Evolutionary conservation across 345 rosid species (phyloP).

Genomic region (Citrus hindsii): DNA sequence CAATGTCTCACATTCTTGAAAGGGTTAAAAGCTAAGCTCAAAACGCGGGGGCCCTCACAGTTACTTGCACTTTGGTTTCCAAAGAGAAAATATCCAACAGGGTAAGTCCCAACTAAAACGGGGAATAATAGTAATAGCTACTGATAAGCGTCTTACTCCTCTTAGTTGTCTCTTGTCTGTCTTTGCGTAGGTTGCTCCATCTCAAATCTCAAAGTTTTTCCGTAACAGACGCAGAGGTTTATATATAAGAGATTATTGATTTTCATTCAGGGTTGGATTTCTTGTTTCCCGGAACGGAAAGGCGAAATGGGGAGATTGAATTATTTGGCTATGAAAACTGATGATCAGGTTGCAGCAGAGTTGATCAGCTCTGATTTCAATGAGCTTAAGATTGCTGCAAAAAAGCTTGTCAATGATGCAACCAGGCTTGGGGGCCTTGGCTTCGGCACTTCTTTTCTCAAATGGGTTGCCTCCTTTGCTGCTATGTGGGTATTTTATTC

Average conservation of each 20-base stretch:
- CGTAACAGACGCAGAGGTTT: neutral
- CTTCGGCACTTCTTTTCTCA: slow-evolving; percentile 74
- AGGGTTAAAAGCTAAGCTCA: neutral
- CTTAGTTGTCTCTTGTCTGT: neutral
- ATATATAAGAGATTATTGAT: neutral
- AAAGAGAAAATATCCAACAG: neutral
- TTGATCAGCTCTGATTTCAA: slow-evolving; percentile 59
- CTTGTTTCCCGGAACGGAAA: slow-evolving; percentile 5
- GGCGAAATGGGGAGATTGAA: slow-evolving; percentile 59
- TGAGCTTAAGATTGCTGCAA: slow-evolving; percentile 54
- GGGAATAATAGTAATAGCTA: neutral
- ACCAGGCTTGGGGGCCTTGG: slow-evolving; percentile 66
- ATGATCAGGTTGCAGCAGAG: slow-evolving; percentile 29
- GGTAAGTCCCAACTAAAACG: neutral
- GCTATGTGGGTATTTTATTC: slow-evolving; percentile 55
- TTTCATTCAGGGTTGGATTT: neutral
- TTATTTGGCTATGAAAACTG: slow-evolving; percentile 64
- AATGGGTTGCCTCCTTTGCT: slow-evolving; percentile 82
- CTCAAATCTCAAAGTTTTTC: neutral
- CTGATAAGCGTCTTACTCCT: neutral
- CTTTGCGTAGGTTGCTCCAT: neutral
- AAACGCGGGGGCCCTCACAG: neutral
- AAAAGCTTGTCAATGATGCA: slow-evolving; percentile 48
- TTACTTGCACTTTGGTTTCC: neutral
- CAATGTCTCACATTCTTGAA: neutral